Base-by-base conservation (phyloP, 2,329 filamentous ascomycete species). In the Colletotrichum noveboracense region DNA sequence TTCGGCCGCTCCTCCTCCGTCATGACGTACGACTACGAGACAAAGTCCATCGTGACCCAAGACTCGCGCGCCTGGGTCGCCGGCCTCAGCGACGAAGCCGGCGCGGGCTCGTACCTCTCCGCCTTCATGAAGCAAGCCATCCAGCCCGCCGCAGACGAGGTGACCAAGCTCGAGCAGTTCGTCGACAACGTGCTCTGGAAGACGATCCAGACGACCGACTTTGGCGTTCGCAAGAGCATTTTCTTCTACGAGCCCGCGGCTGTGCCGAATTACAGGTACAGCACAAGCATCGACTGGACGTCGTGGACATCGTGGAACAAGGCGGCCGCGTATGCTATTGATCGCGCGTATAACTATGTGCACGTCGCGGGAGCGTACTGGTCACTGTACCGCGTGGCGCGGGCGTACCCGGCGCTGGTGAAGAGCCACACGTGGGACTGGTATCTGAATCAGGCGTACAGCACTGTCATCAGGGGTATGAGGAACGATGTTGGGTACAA, bases 71-170 rank as follows among this genome's bases (percentile, higher is more conserved):
- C 87, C 8, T 92, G 91, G 90, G 88, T 92, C 10, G 86, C 90
- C 2, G 91, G 91, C 0, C 84, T 93, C 2, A 91, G 89, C 74
- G 91, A 92, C 71, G 91, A 93, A 81, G 91, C 85, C 1, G 91
- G 91, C 1, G 88, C 88, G 0, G 90, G 90, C 3, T 87, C 89
- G 0, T 92, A 88, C 75, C 85, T 92, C 2, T 89, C 90, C 0
- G 88, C 89, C 0, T 82, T 86, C 2, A 86, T 91, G 83, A 92
- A 93, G 80, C 88, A 91, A 72, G 85, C 85, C 1, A 80, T 87
- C 10, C 88, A 88, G 36, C 90, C 91, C 0, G 81, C 86, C 13
- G 83, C 87, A 0, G 81, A 80, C 1, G 89, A 92, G 77, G 81
- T 92, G 0, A 77, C 84, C 0, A 88, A 88, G 76, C 83, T 93